These are phyloP conservation scores for Symbiodinium pilosum DNA, from an alignment of 73 alveolate species.

Conservation along the genomic window DNA sequence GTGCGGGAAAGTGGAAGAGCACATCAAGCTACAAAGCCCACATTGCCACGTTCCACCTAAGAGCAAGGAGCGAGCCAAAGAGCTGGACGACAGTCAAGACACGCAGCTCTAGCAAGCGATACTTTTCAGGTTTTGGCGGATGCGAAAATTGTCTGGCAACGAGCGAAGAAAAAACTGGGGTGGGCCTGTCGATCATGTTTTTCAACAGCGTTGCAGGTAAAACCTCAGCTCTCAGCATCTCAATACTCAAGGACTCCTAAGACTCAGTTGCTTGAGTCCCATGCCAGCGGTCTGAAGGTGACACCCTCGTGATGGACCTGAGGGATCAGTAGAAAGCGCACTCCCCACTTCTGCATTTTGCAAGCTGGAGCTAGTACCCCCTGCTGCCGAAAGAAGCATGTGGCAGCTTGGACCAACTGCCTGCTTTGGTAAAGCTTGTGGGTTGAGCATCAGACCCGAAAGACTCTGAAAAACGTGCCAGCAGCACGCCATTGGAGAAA, in stretches of 20 bases:
- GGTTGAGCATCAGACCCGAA: background rate
- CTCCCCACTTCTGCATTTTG: too few relatives aligned
- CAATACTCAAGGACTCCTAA: background rate
- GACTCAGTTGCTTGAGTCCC: background rate
- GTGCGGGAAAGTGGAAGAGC: too few relatives aligned
- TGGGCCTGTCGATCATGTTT: slow-evolving; percentile 56
- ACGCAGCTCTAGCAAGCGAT: too few relatives aligned
- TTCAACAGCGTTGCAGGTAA: slow-evolving; percentile 11
- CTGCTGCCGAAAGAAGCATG: slow-evolving; percentile 40
- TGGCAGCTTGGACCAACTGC: slow-evolving; percentile 84
- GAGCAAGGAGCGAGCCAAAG: too few relatives aligned
- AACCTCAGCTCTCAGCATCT: background rate
- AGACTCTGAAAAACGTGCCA: background rate
- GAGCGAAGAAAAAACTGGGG: too few relatives aligned
- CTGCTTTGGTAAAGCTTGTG: background rate
- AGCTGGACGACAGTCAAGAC: too few relatives aligned
- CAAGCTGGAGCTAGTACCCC: slow-evolving; percentile 14
- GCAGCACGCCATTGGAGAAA: slow-evolving; percentile 8
- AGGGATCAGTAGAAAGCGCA: background rate
- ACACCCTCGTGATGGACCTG: slow-evolving; percentile 78
- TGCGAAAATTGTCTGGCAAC: too few relatives aligned
- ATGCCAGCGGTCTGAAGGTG: slow-evolving; percentile 44
- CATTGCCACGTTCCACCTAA: too few relatives aligned
- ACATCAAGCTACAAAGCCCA: too few relatives aligned
- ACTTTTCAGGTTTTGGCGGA: too few relatives aligned